Base-by-base conservation (phyloP, 306 rosid species). In the Erythrophleum fordii region DNA sequence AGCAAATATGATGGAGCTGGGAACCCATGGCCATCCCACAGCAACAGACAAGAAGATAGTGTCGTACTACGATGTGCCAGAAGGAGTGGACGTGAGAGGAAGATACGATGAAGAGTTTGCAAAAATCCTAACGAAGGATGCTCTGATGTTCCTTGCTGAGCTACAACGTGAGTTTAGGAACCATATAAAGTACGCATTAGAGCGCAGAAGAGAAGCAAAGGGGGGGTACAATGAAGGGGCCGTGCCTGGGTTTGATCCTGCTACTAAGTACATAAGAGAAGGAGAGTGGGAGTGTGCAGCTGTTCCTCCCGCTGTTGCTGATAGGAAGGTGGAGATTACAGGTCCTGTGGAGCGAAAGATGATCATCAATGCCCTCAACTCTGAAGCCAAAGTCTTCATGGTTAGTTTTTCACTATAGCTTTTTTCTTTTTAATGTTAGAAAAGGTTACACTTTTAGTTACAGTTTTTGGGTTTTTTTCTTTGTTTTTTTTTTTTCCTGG, bases 351-450 rank as follows among this genome's bases (percentile, higher is more conserved):
- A 95, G 75, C 69, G 98, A 69, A 93, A 95, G 84, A 93, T 95
- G 97, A 69, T 93, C 81, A 95, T 91, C 83, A 95, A 95, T 80
- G 98, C 99, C 48, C 97, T 95, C 67, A 95, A 93, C 82, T 95
- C 97, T 67, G 97, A 96, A 48, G 99, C 98, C 23, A 91, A 93
- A 86, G 96, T 90, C 58, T 95, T 95, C 72, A 93, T 95, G 99
- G 99, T 95, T 71, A 39, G 80, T 59, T 34, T 31, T 58, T 25
- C 8, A 5, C 5, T 17, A 10, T 31, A 31, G 34, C 4, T 31
- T 31, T 31, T 4, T 31, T 1, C 34, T 1, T 31, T n/a, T n/a
- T n/a, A n/a, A 31, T 31, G 34, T 1, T 1, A 4, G 34, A 31
- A 4, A 31, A 31, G 34, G 34, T 31, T 31, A 31, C 34, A n/a